Evolutionary conservation across 768 basidiomycete genomes (phyloP).

Genomic region (Podaxis pistillaris): DNA sequence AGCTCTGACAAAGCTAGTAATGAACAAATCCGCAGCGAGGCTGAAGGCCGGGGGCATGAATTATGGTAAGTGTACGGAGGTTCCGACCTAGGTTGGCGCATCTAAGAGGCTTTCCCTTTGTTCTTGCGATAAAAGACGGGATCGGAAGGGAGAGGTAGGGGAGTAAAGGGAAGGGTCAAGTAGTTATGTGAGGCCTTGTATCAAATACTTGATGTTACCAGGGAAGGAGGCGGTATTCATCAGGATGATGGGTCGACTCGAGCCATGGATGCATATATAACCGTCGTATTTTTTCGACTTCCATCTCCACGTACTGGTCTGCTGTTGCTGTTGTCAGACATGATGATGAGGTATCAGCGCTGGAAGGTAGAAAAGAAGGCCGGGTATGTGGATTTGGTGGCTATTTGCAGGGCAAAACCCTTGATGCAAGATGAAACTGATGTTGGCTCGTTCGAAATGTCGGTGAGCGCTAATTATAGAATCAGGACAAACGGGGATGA

Average conservation of each 20-base stretch:
- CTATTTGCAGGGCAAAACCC: neutral
- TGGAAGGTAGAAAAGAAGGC: neutral
- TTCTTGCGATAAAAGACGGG: too few relatives aligned
- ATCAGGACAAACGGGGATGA: neutral
- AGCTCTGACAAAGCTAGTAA: neutral
- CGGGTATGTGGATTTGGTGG: neutral
- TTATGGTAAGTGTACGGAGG: too few relatives aligned
- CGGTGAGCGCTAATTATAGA: neutral
- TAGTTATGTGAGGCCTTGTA: neutral
- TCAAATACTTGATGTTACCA: constrained; percentile 8
- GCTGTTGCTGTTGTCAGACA: neutral
- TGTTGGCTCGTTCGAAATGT: neutral
- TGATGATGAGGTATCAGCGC: neutral
- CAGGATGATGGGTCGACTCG: constrained; percentile 6
- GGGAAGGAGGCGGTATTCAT: constrained; percentile 2
- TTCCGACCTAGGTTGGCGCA: neutral
- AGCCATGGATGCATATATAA: constrained; percentile 4
- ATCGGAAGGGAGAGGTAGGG: too few relatives aligned
- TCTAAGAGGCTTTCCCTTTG: neutral
- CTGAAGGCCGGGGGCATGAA: neutral
- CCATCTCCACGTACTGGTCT: neutral
- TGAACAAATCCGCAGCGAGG: neutral
- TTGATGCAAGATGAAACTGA: constrained; percentile 6
- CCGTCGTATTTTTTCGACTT: neutral
- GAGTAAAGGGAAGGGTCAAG: neutral